Percentiles rank a stretch among this genome's conserved stretches.
Evolutionary conservation across 2,329 filamentous ascomycete genomes (phyloP).

Genomic region (Neurospora sp.): DNA sequence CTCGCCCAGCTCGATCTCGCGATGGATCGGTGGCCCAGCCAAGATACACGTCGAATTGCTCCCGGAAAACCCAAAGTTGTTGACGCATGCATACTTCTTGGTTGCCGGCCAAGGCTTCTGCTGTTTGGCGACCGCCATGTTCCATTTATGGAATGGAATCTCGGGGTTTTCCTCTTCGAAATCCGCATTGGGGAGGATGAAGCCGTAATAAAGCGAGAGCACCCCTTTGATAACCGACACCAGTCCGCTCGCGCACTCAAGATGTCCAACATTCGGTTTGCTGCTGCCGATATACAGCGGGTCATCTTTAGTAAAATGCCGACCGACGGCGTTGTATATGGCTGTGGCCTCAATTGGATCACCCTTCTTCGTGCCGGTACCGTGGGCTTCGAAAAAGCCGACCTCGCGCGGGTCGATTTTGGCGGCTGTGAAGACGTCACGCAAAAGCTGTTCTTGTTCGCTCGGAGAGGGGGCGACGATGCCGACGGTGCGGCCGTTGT

Average conservation of each 20-base stretch:
- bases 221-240: constrained; percentile 24
- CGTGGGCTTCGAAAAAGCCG: constrained; percentile 34
- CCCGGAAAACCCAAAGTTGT: constrained; percentile 34
- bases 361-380: constrained; percentile 36
- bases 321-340: constrained; percentile 26
- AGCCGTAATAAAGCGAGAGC: constrained; percentile 36
- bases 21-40: constrained; percentile 21
- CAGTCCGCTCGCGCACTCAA: constrained; percentile 24
- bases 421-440: constrained; percentile 13
- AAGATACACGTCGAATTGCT: constrained; percentile 31
- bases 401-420: constrained; percentile 15
- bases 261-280: constrained; percentile 29
- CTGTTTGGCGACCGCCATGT: constrained; percentile 31
- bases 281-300: constrained; percentile 26
- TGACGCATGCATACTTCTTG: constrained; percentile 36
- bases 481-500: constrained; percentile 18
- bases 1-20: constrained; percentile 25
- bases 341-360: constrained; percentile 35
- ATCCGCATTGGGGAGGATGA: constrained; percentile 28
- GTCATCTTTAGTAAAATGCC: constrained; percentile 16
- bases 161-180: constrained; percentile 29
- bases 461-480: constrained; percentile 14
- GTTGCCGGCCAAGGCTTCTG: constrained; percentile 32
- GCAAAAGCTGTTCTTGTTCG: constrained; percentile 15
- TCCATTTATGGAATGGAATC: constrained; percentile 36